Evolutionary conservation across 2,329 filamentous ascomycete genomes (phyloP), one percentile per base, ranked within the genome.

Genomic region (Aspergillus brunneoviolaceus): DNA sequence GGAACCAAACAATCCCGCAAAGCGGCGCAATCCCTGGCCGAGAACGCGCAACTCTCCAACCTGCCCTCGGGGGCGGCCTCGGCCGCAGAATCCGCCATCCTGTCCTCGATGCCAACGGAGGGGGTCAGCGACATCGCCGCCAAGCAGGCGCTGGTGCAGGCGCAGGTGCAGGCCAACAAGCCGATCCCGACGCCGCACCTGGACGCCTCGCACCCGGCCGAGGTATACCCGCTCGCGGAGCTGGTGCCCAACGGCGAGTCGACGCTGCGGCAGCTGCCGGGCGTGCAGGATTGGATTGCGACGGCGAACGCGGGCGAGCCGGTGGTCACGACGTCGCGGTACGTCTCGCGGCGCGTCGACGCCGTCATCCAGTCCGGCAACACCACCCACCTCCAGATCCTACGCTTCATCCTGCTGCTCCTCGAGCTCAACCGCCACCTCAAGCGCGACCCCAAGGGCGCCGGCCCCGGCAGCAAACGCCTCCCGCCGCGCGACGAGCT

Each of bases 1-100:
- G 80, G 80, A 58, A 81, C 79, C 47, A 82, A 81, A 68, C 78
- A 81, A 68, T 78, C 80, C 29, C 77, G 78, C 65, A 81, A 81
- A 69, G 77, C 77, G 7, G 77, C 80, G 4, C 77, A 80, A 63
- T 77, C 78, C 47, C 69, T 78, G 63, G 78, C 79, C 51, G 79
- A 81, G 67, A 82, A 82, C 57, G 77, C 79, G 21, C 77, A 80
- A 57, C 72, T 80, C 19, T 76, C 78, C 54, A 77, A 72, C 51
- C 72, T 75, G 4, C 72, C 76, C 2, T 68, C 69, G 6, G 71
- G 74, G 25, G 63, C 69, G 19, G 70, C 75, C 58, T 70, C 71
- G 45, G 73, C 78, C 39, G 72, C 77, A 53, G 78, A 79, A 60
- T 72, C 76, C 35, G 79, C 79, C 25, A 74, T 81, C 49, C 71